These are phyloP conservation scores for Candida nemodendra DNA, from an alignment of 805 yeast species.

Conservation along the genomic window DNA sequence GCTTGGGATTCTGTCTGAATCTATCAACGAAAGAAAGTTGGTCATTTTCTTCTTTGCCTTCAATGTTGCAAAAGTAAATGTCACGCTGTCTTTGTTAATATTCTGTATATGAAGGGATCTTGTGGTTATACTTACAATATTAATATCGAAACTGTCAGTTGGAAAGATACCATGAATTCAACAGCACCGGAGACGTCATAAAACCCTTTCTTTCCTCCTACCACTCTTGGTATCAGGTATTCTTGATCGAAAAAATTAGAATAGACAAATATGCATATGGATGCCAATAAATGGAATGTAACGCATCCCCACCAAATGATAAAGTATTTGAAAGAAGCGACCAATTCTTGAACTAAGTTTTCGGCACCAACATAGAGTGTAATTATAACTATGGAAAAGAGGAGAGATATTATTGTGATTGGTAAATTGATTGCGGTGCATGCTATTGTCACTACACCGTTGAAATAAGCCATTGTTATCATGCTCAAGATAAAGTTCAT, in stretches of 20 bases:
- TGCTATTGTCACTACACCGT: conserved; percentile 5
- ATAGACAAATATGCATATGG: conserved; percentile 9
- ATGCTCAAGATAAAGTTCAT: conserved; percentile 13
- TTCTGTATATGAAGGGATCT: not conserved
- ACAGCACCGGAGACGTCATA: conserved; percentile 10
- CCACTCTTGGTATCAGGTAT: conserved; percentile 7
- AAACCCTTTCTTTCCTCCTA: conserved; percentile 6
- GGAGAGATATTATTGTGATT: conserved; percentile 10
- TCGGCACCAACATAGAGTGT: conserved; percentile 8
- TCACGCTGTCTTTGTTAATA: conserved; percentile 4
- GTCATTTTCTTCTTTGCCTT: conserved; percentile 9
- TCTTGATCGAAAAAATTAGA: conserved; percentile 5
- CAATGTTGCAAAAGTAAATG: conserved; percentile 12
- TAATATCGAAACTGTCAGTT: conserved; percentile 6
- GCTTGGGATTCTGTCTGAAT: too few relatives aligned
- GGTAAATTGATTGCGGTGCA: conserved; percentile 7
- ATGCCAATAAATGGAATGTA: conserved; percentile 8
- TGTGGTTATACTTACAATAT: conserved; percentile 5
- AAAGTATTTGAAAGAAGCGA: conserved; percentile 15
- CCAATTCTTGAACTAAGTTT: conserved; percentile 12
- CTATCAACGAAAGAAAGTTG: conserved; percentile 4
- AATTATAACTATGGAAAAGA: conserved; percentile 10
- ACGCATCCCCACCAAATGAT: conserved; percentile 17
- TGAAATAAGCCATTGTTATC: conserved; percentile 12
- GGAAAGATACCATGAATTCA: conserved; percentile 14